phyloP scores from a whole-genome alignment of 331 rosid species.

The Stylosanthes scabra region DNA sequence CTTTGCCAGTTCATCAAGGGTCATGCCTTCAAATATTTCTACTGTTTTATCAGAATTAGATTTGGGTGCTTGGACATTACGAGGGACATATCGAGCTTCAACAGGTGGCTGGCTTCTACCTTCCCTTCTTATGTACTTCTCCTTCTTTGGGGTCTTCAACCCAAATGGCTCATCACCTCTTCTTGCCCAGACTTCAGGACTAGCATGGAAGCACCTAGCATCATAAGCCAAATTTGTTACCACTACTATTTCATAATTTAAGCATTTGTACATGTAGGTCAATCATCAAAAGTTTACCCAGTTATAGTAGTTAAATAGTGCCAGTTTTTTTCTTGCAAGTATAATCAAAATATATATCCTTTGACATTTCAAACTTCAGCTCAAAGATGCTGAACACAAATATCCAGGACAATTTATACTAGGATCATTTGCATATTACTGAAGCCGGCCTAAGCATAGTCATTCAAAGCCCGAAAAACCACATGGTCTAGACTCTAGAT shows the following conservation, averaged over 20 bases:
- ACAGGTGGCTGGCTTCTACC: constrained; percentile 69
- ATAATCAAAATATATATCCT: constrained; percentile 18
- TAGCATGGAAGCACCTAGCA: constrained; percentile 76
- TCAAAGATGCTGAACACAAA: constrained; percentile 8
- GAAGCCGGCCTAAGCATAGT: neutral
- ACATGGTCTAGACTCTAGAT: neutral
- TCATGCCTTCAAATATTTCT: constrained; percentile 95
- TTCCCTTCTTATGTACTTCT: constrained; percentile 64
- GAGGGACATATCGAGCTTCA: constrained; percentile 79
- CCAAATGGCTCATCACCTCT: constrained; percentile 59
- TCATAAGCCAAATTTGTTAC: constrained; percentile 35
- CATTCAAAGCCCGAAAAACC: constrained; percentile 15
- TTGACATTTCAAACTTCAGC: constrained; percentile 1
- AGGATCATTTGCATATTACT: neutral
- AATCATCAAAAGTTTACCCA: neutral
- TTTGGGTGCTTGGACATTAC: constrained; percentile 54
- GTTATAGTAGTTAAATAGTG: constrained; percentile 3
- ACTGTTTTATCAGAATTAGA: constrained; percentile 61
- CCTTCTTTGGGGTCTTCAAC: constrained; percentile 65
- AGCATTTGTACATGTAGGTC: neutral
- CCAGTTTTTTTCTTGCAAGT: constrained; percentile 31
- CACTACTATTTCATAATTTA: constrained; percentile 12
- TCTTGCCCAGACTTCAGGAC: constrained; percentile 56
- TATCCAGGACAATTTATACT: neutral
- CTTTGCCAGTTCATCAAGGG: constrained; percentile 80